Conservation (phyloP, 2,329 filamentous ascomycete genomes). For the Alternaria rosae region DNA sequence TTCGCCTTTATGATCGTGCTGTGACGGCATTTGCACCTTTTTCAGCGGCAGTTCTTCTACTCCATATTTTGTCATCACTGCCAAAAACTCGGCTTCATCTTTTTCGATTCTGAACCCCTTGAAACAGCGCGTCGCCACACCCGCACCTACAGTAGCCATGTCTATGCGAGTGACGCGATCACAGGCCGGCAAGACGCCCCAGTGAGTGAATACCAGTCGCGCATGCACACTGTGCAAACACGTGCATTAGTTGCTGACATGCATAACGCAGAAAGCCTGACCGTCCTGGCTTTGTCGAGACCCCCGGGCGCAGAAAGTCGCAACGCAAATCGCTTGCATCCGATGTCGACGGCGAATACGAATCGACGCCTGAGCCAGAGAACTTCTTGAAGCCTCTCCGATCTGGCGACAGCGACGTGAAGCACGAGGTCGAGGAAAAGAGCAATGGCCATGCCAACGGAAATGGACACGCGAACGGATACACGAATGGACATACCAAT, state of each 20-base stretch:
- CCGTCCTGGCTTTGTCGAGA: conserved; percentile 58
- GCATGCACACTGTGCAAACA: neutral
- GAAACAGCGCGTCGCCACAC: conserved; percentile 24
- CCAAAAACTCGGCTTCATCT: neutral
- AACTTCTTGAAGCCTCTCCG: conserved; percentile 22
- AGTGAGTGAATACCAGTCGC: conserved; percentile 42
- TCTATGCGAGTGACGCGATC: conserved; percentile 55
- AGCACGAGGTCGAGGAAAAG: conserved; percentile 32
- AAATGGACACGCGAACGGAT: conserved; percentile 31
- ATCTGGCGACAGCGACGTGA: conserved; percentile 5
- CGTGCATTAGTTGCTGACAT: conserved; percentile 29
- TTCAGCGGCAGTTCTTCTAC: neutral
- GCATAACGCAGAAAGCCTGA: conserved; percentile 46
- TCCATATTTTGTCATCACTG: neutral
- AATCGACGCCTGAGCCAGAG: conserved; percentile 48
- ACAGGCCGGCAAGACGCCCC: conserved; percentile 58
- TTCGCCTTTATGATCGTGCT: conserved; percentile 12
- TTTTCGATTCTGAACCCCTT: conserved; percentile 14
- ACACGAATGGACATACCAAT: conserved; percentile 29
- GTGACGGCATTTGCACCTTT: conserved; percentile 13
- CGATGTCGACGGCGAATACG: conserved; percentile 33
- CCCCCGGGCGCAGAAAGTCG: conserved; percentile 54
- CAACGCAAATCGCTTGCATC: conserved; percentile 52
- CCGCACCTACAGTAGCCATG: conserved; percentile 35
- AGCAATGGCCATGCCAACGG: conserved; percentile 46